Percentiles rank a stretch among this genome's conserved stretches.
Conservation (phyloP, 805 yeast genomes). For the Zygoascus flipseniorum region DNA sequence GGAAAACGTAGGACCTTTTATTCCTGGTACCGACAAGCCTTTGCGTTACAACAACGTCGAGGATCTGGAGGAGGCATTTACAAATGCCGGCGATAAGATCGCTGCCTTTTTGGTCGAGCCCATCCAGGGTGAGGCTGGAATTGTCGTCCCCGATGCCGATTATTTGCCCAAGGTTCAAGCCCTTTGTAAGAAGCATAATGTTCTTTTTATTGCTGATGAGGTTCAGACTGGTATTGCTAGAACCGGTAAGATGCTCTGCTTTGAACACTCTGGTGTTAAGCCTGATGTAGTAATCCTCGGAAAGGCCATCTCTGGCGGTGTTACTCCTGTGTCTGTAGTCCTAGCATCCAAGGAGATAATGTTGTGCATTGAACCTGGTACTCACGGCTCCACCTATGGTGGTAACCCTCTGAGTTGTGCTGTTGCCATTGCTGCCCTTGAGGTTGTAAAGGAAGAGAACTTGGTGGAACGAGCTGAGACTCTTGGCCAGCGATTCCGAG, state of each 20-base stretch:
- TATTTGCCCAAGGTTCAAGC: conserved; percentile 66
- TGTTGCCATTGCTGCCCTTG: conserved; percentile 87
- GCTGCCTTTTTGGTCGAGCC: conserved; percentile 93
- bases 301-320: conserved; percentile 94
- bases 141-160: conserved; percentile 82
- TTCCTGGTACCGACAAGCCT: conserved; percentile 62
- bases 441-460: conserved; percentile 82
- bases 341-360: conserved; percentile 83
- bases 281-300: conserved; percentile 89
- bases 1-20: conserved; percentile 71
- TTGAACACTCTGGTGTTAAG: conserved; percentile 74
- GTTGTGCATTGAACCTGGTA: conserved; percentile 86
- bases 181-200: conserved; percentile 75
- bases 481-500: conserved; percentile 63
- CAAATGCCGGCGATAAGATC: conserved; percentile 75
- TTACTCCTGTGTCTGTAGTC: conserved; percentile 85
- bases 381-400: conserved; percentile 97
- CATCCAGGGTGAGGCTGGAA: conserved; percentile 98
- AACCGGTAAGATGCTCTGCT: conserved; percentile 89
- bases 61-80: conserved; percentile 77
- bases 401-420: conserved; percentile 93
- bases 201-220: conserved; percentile 88
- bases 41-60: conserved; percentile 78
- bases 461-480: conserved; percentile 68
- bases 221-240: conserved; percentile 97